These are phyloP conservation scores for Penicillium lividum DNA, from an alignment of 495 filamentous ascomycete species.

Conservation along the genomic window DNA sequence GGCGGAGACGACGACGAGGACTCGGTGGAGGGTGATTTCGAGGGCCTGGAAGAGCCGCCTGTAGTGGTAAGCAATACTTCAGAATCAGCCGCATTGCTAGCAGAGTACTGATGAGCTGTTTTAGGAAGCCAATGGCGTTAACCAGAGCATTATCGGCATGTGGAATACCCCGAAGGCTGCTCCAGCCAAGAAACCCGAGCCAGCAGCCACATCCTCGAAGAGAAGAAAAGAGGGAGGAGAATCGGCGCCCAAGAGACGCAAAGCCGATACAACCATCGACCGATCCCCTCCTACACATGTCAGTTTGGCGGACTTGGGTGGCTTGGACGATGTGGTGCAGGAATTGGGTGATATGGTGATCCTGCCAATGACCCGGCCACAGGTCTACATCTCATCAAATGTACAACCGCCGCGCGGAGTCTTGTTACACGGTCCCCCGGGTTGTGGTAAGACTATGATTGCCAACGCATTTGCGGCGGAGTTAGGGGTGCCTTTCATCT, in stretches of 20 bases:
- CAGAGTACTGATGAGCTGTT: not conserved
- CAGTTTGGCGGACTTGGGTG: conserved; percentile 79
- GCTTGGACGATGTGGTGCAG: conserved; percentile 75
- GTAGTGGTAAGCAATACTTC: conserved; percentile 28
- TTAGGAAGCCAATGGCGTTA: conserved; percentile 68
- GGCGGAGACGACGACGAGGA: conserved; percentile 52
- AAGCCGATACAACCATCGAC: conserved; percentile 57
- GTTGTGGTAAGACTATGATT: conserved; percentile 94
- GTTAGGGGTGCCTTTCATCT: conserved; percentile 81
- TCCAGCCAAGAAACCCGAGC: conserved; percentile 36
- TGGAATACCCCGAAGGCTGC: conserved; percentile 56
- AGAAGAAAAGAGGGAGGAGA: conserved; percentile 65
- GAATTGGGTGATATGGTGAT: conserved; percentile 80
- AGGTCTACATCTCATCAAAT: conserved; percentile 60
- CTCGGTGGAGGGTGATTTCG: conserved; percentile 63
- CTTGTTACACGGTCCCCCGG: conserved; percentile 87
- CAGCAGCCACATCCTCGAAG: conserved; percentile 37
- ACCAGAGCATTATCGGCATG: conserved; percentile 68
- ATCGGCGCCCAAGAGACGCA: conserved; percentile 65
- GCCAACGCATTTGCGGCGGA: conserved; percentile 87
- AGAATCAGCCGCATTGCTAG: not conserved
- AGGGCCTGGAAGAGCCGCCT: conserved; percentile 55
- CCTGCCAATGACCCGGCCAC: conserved; percentile 73
- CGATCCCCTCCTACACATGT: conserved; percentile 73
- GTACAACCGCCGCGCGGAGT: conserved; percentile 83